These are phyloP conservation scores for Oropetium thomaeum DNA, from an alignment of 176 grass and related monocot species.

Conservation along the genomic window DNA sequence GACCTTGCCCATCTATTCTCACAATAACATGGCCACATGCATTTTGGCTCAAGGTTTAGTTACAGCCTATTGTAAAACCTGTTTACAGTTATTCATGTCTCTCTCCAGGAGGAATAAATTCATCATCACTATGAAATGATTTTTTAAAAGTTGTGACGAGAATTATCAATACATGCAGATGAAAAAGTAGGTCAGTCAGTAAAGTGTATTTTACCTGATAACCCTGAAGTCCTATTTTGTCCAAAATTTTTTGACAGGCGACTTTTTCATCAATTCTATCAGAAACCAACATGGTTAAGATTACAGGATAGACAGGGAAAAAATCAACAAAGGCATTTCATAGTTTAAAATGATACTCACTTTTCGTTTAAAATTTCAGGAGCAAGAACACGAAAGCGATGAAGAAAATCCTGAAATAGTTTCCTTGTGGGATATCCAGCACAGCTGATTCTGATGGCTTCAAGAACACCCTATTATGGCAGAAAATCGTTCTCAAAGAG, in stretches of 20 bases:
- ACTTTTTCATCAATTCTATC: constrained; percentile 81
- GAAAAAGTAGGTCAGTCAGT: neutral
- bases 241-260: constrained; percentile 82
- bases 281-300: constrained; percentile 25
- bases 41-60: neutral
- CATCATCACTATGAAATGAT: neutral
- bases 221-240: constrained; percentile 77
- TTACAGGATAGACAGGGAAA: constrained; percentile 12
- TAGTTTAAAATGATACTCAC: constrained; percentile 45
- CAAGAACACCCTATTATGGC: constrained; percentile 83
- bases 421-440: constrained; percentile 98
- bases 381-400: constrained; percentile 89
- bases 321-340: neutral
- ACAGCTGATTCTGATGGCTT: constrained; percentile 98
- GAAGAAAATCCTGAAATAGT: constrained; percentile 86
- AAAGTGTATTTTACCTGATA: constrained; percentile 69
- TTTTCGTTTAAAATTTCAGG: constrained; percentile 86
- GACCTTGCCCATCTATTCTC: neutral
- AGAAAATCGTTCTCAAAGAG: constrained; percentile 11
- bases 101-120: neutral
- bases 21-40: neutral
- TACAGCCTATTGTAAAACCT: neutral
- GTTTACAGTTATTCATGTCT: constrained; percentile 1
- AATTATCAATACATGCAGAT: constrained; percentile 20
- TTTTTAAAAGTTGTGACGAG: neutral